A percentile compares a stretch with the other conserved stretches of the same genome.
Conservation (phyloP, 176 grass and related monocot genomes). For the Triticum urartu region DNA sequence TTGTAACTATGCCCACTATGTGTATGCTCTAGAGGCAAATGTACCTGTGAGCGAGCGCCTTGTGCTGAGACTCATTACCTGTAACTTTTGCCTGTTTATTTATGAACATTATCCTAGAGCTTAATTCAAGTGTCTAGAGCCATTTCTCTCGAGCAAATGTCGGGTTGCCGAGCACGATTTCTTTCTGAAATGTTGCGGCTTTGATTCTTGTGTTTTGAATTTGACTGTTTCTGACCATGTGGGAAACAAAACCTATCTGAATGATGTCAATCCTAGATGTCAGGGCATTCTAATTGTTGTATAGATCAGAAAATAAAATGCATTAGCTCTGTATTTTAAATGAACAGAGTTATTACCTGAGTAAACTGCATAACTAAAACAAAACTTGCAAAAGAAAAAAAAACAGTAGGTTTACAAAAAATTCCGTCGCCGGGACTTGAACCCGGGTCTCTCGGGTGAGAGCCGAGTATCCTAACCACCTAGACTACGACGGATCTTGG, state of each 20-base stretch:
- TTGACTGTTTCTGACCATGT: not conserved
- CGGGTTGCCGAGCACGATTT: not conserved
- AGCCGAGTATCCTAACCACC: constrained; percentile 96
- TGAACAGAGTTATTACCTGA: too few species aligned
- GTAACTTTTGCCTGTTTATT: constrained; percentile 40
- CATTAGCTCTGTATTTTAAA: too few species aligned
- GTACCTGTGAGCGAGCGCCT: constrained; percentile 23
- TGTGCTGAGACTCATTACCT: constrained; percentile 20
- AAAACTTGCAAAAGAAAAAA: too few species aligned
- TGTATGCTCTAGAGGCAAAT: constrained; percentile 41
- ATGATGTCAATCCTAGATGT: too few species aligned
- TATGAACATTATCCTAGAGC: constrained; percentile 18
- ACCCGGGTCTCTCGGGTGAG: constrained; percentile 86
- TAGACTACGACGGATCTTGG: constrained; percentile 66
- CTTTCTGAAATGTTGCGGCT: too few species aligned
- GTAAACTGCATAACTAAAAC: too few species aligned
- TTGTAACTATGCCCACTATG: constrained; percentile 45
- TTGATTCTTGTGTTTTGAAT: not conserved
- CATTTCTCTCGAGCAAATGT: not conserved
- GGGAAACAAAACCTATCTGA: too few species aligned
- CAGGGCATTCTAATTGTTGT: too few species aligned
- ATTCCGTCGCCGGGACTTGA: constrained; percentile 74
- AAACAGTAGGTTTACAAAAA: too few species aligned
- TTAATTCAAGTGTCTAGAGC: not conserved
- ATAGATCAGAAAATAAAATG: too few species aligned